phyloP scores from a whole-genome alignment of 352 stramenopile species.

The Phytopythium chamaehyphon region DNA sequence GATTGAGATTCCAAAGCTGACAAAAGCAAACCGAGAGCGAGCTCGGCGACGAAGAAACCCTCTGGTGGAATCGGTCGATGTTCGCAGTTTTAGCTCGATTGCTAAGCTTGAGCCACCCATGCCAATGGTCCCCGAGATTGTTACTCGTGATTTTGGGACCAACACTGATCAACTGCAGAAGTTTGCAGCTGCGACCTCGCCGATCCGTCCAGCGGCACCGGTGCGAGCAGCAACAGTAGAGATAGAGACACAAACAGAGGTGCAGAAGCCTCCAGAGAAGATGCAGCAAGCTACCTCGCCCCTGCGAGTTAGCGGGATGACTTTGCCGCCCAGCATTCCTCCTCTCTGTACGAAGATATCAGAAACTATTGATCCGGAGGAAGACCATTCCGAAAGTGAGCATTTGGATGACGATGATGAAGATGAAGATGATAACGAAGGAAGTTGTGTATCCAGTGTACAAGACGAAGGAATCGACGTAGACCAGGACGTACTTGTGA shows the following conservation, averaged over 20 bases:
- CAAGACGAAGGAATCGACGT: neutral
- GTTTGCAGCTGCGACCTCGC: neutral
- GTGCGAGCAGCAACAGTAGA: neutral
- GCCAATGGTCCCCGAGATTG: no score
- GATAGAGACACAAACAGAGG: constrained; percentile 1
- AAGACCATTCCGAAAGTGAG: neutral
- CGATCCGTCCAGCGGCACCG: neutral
- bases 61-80: constrained; percentile 29
- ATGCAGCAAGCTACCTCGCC: neutral
- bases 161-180: no score
- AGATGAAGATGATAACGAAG: neutral
- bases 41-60: constrained; percentile 13
- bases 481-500: neutral
- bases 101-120: no score
- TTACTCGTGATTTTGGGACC: no score
- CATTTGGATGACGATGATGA: neutral
- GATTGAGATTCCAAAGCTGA: neutral
- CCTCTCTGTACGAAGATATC: constrained; percentile 5
- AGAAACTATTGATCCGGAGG: neutral
- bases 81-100: neutral
- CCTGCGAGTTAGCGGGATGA: no score
- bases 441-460: neutral
- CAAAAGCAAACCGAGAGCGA: neutral
- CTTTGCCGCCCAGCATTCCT: no score
- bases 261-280: neutral